phyloP scores from a whole-genome alignment of 177 flowering plant genomes.

The Vitis hybrid region DNA sequence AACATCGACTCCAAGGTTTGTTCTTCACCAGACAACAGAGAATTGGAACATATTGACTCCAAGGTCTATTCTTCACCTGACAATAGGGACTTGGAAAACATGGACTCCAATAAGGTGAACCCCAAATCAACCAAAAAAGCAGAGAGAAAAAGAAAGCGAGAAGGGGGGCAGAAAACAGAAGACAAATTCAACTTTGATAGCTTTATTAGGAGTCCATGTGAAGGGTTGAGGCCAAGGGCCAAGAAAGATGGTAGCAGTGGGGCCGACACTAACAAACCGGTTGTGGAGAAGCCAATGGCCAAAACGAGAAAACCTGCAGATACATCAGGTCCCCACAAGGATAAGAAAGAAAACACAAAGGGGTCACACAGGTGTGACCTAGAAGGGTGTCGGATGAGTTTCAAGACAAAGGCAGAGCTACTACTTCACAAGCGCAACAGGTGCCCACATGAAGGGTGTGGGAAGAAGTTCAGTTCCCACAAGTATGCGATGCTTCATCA shows the following conservation, averaged over 20 bases:
- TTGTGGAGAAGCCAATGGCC: slow-evolving; percentile 9
- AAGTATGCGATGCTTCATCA: slow-evolving; percentile 65
- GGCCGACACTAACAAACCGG: slow-evolving; percentile 6
- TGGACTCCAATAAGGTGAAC: slow-evolving; percentile 9
- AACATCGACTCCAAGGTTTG: slow-evolving; percentile 1
- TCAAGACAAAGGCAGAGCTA: slow-evolving; percentile 66
- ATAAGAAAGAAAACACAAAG: slow-evolving; percentile 26
- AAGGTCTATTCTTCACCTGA: slow-evolving; percentile 20
- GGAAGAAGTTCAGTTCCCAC: slow-evolving; percentile 75
- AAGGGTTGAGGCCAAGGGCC: slow-evolving; percentile 77
- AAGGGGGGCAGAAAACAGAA: slow-evolving; percentile 28
- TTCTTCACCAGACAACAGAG: no score
- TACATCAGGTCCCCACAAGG: slow-evolving; percentile 10
- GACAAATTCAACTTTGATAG: slow-evolving; percentile 17
- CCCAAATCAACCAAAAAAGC: slow-evolving; percentile 17
- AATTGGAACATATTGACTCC: no score
- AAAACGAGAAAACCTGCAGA: slow-evolving; percentile 20
- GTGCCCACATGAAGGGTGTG: slow-evolving; percentile 70
- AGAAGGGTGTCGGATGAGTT: slow-evolving; percentile 75
- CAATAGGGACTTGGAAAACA: slow-evolving; percentile 17
- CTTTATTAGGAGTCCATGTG: slow-evolving; percentile 81
- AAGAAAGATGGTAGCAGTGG: slow-evolving; percentile 23
- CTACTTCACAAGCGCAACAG: slow-evolving; percentile 56
- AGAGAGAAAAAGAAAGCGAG: slow-evolving; percentile 46
- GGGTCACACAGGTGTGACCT: slow-evolving; percentile 52